Conservation (phyloP, 2,329 filamentous ascomycete genomes). For the Hypoxylon sp. region DNA sequence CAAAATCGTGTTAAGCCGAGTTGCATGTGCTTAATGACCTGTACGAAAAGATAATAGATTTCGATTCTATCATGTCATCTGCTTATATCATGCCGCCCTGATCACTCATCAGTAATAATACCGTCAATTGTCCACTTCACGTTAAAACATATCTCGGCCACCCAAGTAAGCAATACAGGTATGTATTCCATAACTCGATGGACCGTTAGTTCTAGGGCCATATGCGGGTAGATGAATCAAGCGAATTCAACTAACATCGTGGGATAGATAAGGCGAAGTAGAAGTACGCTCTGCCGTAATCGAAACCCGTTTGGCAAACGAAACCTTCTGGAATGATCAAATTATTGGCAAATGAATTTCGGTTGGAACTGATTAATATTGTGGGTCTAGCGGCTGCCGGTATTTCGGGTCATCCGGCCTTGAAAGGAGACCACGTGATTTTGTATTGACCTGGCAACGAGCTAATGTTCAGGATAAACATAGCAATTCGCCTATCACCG, state of each 20-base stretch:
- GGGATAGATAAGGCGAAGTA: not conserved
- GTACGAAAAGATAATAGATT: slow-evolving; percentile 45
- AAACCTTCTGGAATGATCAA: not conserved
- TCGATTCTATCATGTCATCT: slow-evolving; percentile 14
- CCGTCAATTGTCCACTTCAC: not conserved
- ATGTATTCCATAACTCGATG: not conserved
- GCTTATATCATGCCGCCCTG: not conserved
- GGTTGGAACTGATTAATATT: not conserved
- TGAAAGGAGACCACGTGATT: slow-evolving; percentile 25
- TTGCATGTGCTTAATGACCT: slow-evolving; percentile 39
- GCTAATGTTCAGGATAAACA: slow-evolving; percentile 37
- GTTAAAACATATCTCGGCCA: not conserved
- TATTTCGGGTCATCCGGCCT: not conserved
- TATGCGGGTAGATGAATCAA: not conserved
- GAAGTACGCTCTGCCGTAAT: not conserved
- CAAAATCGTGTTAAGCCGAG: slow-evolving; percentile 16
- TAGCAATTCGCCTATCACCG: slow-evolving; percentile 17
- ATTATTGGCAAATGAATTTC: not conserved
- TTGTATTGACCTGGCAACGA: slow-evolving; percentile 40
- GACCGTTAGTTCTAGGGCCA: not conserved
- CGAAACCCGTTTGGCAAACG: not conserved
- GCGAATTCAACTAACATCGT: not conserved
- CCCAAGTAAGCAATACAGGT: not conserved
- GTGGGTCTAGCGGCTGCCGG: not conserved
- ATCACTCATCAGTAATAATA: not conserved